Percentiles rank a stretch among this genome's conserved stretches.
phyloP scores from a whole-genome alignment of 129 eudicot genomes.

The Chrysanthemum lavandulifolium region DNA sequence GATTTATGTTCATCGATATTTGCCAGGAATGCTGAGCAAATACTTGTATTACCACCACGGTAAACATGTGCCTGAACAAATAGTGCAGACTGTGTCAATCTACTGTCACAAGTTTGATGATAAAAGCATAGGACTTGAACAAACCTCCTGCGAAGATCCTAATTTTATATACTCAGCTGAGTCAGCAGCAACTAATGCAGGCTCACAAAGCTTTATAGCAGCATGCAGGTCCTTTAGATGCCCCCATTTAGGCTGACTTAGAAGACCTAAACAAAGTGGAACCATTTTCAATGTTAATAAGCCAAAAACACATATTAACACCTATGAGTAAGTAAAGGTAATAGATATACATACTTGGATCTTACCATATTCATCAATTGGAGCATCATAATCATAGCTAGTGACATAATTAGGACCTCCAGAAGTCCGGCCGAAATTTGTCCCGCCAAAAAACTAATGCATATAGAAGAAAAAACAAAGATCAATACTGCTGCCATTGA shows the following conservation, averaged over 20 bases:
- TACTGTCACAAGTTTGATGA: not conserved
- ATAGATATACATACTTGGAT: constrained; percentile 1
- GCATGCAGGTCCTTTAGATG: constrained; percentile 96
- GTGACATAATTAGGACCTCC: constrained; percentile 94
- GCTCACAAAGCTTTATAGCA: constrained; percentile 93
- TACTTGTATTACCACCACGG: constrained; percentile 46
- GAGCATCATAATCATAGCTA: constrained; percentile 98
- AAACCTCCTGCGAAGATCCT: constrained; percentile 88
- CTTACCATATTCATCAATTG: constrained; percentile 95
- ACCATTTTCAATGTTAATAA: constrained; percentile 4
- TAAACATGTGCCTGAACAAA: constrained; percentile 81
- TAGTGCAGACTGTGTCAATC: constrained; percentile 10
- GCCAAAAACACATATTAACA: constrained; percentile 1
- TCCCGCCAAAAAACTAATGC: constrained; percentile 94
- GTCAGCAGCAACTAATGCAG: constrained; percentile 89
- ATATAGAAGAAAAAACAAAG: constrained; percentile 22
- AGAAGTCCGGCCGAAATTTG: constrained; percentile 88
- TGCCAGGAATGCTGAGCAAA: constrained; percentile 93
- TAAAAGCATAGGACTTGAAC: constrained; percentile 28
- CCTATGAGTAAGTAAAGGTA: not conserved
- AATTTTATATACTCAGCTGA: constrained; percentile 78
- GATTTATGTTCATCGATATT: constrained; percentile 80
- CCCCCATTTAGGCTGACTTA: constrained; percentile 96
- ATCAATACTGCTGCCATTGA: not conserved
- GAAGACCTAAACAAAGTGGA: constrained; percentile 49